These are phyloP conservation scores for Cercophora sp. DNA, from an alignment of 495 filamentous ascomycete genomes.

Conservation along the genomic window DNA sequence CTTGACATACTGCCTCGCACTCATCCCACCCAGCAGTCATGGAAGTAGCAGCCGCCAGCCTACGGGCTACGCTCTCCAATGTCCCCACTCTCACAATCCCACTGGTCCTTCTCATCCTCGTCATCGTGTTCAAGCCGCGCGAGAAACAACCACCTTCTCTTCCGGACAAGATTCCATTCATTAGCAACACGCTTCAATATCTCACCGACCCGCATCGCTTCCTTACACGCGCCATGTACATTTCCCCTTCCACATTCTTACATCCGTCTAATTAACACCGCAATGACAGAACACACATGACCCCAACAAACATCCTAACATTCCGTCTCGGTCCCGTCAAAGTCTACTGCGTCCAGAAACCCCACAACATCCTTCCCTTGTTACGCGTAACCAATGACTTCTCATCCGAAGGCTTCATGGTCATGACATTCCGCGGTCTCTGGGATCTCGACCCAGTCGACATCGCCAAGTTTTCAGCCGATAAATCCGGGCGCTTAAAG, in stretches of 20 bases:
- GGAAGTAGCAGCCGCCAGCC: no score
- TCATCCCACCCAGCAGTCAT: no score
- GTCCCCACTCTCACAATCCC: no score
- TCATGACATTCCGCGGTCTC: slow-evolving; percentile 13
- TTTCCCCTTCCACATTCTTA: not conserved
- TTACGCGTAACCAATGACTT: not conserved
- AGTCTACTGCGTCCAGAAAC: not conserved
- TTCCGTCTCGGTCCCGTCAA: not conserved
- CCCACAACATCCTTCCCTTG: not conserved
- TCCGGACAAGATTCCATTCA: not conserved
- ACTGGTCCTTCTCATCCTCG: no score
- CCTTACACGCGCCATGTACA: not conserved
- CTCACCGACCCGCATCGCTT: not conserved
- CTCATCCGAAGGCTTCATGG: slow-evolving; percentile 11
- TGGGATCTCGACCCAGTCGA: slow-evolving; percentile 7
- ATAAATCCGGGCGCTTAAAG: slow-evolving; percentile 15
- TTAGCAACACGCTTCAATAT: not conserved
- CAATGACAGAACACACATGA: not conserved
- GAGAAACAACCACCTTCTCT: no score
- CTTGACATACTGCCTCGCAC: no score
- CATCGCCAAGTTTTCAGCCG: slow-evolving; percentile 16
- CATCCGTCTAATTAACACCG: no score
- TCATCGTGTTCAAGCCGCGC: no score
- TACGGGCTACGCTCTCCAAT: no score
- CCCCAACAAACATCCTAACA: not conserved